These are phyloP conservation scores for Citrullus mucosospermus DNA, from an alignment of 306 rosid species.

Conservation along the genomic window DNA sequence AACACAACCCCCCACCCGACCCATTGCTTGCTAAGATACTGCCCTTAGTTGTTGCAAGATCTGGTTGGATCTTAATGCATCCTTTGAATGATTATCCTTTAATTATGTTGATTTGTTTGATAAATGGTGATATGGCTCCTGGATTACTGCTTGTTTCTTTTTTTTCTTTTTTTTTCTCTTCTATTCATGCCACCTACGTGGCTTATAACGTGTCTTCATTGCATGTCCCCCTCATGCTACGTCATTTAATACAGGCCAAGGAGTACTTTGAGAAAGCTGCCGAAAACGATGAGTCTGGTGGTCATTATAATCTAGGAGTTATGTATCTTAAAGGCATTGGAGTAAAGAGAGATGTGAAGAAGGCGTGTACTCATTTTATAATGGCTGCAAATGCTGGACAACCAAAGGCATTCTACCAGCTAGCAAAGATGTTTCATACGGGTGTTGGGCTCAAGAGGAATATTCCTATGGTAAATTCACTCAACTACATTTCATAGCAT, in stretches of 20 bases:
- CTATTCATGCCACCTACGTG: neutral
- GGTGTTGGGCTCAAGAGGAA: constrained; percentile 89
- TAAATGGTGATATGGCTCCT: neutral
- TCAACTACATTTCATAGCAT: neutral
- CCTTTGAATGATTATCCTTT: neutral
- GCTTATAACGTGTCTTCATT: neutral
- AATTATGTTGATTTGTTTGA: neutral
- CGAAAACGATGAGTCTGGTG: constrained; percentile 60
- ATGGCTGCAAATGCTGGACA: constrained; percentile 85
- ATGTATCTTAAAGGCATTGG: constrained; percentile 94
- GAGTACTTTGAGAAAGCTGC: constrained; percentile 96
- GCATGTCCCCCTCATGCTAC: neutral
- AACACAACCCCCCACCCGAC: too few species aligned
- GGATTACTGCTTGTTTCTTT: neutral
- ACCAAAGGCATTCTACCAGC: constrained; percentile 97
- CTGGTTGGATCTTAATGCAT: neutral
- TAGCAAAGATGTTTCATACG: constrained; percentile 91
- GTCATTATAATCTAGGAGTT: constrained; percentile 90
- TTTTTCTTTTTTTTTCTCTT: too few species aligned
- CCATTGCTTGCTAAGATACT: too few species aligned
- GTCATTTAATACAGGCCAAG: constrained; percentile 41
- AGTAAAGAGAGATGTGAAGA: constrained; percentile 72
- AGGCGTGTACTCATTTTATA: constrained; percentile 54
- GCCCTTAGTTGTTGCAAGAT: neutral
- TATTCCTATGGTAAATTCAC: constrained; percentile 48